Evolutionary conservation across 2,329 filamentous ascomycete species (phyloP), one percentile per base, ranked within the genome.

Genomic region (Paradendryphiella salina): DNA sequence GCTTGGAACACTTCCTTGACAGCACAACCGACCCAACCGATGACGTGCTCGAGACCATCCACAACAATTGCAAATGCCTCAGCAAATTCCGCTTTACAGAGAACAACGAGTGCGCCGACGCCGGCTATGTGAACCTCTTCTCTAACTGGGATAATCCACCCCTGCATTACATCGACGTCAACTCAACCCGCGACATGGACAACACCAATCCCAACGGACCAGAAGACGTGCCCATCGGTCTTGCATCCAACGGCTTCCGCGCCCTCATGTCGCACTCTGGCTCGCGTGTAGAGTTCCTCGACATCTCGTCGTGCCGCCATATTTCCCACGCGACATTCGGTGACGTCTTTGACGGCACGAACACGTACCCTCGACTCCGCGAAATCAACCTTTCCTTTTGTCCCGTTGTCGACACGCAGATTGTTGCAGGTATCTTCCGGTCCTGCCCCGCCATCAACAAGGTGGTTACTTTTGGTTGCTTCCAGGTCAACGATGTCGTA

Each of bases 201-300:
- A 84, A 89, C 51, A 76, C 78, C 40, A 82, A 82, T 20, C 87
- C 90, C 0, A 81, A 85, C 17, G 83, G 85, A 38, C 80, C 83
- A 0, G 76, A 85, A 48, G 79, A 81, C 18, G 64, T 63, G 14
- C 73, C 82, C 6, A 75, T 93, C 36, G 93, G 92, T 1, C 79
- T 96, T 26, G 90, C 87, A 44, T 87, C 85, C 0, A 74, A 81
- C 5, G 91, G 88, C 0, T 93, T 97, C 75, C 77, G 81, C 57
- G 89, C 90, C 0, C 75, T 96, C 35, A 96, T 96, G 89, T 75
- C 77, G 0, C 93, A 96, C 68, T 96, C 91, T 0, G 89, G 89
- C 3, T 67, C 75, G 1, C 78, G 75, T 9, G 73, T 97, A 1
- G 79, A 80, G 52, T 77, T 81, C 33, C 77, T 97, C 28, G 89